A percentile compares a stretch with the other conserved stretches of the same genome.
phyloP scores from a whole-genome alignment of 352 stramenopile species.

The Pythium phragmitis region DNA sequence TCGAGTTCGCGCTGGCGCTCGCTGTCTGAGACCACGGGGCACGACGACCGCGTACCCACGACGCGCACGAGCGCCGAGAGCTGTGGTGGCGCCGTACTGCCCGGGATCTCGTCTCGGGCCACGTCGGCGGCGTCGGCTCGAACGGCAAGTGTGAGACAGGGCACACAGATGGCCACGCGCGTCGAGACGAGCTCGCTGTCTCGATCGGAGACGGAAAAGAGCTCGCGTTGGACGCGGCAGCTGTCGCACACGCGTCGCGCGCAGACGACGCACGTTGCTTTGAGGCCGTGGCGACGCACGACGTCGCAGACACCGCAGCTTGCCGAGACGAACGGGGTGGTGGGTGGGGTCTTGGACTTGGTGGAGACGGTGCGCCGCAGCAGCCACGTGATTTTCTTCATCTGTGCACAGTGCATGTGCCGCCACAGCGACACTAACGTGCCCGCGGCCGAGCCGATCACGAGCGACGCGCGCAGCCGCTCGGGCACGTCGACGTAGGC shows the following conservation, averaged over 20 bases:
- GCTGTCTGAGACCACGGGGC: conserved; percentile 13
- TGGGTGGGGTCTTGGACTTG: neutral
- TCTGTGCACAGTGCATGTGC: conserved; percentile 53
- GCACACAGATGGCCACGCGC: conserved; percentile 25
- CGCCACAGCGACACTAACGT: conserved; percentile 39
- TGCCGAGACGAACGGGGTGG: neutral
- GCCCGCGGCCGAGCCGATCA: conserved; percentile 42
- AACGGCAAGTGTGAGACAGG: conserved; percentile 26
- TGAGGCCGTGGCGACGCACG: neutral
- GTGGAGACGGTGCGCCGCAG: conserved; percentile 11
- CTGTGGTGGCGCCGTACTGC: neutral
- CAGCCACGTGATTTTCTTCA: conserved; percentile 74
- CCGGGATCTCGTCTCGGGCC: conserved; percentile 25
- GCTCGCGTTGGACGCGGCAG: conserved; percentile 26
- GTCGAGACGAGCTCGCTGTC: neutral
- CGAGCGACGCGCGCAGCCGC: conserved; percentile 36
- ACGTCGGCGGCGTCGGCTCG: conserved; percentile 24
- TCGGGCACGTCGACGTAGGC: conserved; percentile 44
- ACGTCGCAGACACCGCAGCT: conserved; percentile 22
- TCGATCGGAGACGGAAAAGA: conserved; percentile 8
- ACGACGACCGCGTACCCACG: conserved; percentile 26
- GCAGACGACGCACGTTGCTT: conserved; percentile 23
- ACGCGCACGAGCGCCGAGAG: conserved; percentile 22
- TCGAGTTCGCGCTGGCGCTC: conserved; percentile 11
- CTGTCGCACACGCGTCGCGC: conserved; percentile 15